Conservation (phyloP, 805 yeast species). For the Diddensiella caesifluorescens region DNA sequence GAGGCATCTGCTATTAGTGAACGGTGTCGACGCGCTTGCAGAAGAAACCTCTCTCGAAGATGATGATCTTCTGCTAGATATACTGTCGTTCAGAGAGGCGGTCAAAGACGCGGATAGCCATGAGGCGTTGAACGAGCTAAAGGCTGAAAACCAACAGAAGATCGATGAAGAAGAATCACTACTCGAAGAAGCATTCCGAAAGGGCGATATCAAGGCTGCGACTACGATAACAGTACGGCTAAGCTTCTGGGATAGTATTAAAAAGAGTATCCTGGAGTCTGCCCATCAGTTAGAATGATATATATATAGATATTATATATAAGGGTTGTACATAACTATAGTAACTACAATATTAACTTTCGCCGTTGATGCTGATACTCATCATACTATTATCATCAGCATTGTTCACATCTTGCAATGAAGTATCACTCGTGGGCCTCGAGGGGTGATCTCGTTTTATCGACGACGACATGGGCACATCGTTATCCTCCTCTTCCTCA, state of each 20-base stretch:
- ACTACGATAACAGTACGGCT: constrained; percentile 63
- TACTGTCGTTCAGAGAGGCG: constrained; percentile 80
- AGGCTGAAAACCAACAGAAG: constrained; percentile 52
- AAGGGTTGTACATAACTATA: background rate
- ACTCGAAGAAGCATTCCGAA: constrained; percentile 44
- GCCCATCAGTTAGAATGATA: background rate
- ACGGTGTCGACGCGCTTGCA: constrained; percentile 52
- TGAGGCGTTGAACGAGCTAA: constrained; percentile 50
- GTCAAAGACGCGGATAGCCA: constrained; percentile 60
- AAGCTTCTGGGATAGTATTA: constrained; percentile 80
- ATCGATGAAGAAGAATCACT: constrained; percentile 42
- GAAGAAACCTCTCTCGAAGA: constrained; percentile 40
- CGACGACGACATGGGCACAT: constrained; percentile 3
- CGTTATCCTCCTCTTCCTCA: constrained; percentile 9
- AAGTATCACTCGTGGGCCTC: background rate
- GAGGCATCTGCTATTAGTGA: constrained; percentile 46
- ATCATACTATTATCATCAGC: constrained; percentile 33
- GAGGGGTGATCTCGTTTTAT: too few relatives aligned
- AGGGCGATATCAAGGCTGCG: constrained; percentile 51
- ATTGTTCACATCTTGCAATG: constrained; percentile 1
- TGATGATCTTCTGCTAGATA: constrained; percentile 58
- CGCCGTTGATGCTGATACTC: constrained; percentile 19
- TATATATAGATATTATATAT: background rate
- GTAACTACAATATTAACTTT: background rate
- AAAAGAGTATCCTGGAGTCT: constrained; percentile 54